A percentile compares a stretch with the other conserved stretches of the same genome.
Evolutionary conservation across 331 rosid species (phyloP).

Genomic region (Erythrophleum ivorense): DNA sequence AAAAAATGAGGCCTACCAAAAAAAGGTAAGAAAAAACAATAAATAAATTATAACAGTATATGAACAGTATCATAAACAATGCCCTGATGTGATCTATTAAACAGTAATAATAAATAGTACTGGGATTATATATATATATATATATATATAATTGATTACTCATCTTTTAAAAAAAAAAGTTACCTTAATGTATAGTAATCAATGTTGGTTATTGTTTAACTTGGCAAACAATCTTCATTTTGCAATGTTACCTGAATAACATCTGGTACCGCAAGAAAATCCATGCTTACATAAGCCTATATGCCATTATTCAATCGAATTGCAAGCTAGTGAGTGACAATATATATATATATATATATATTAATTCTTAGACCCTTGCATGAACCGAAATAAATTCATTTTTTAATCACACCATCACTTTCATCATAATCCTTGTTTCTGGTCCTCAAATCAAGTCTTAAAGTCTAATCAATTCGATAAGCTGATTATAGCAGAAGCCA

Average conservation of each 20-base stretch:
- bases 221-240: neutral
- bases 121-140: no score
- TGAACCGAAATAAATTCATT: neutral
- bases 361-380: neutral
- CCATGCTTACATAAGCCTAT: neutral
- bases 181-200: neutral
- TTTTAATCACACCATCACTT: neutral
- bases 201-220: neutral
- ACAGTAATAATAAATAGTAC: no score
- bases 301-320: conserved; percentile 23
- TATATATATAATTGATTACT: no score
- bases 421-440: no score
- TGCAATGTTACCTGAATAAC: conserved; percentile 20
- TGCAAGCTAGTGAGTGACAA: neutral
- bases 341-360: no score
- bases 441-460: neutral
- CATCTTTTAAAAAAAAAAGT: no score
- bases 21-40: no score
- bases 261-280: conserved; percentile 43
- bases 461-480: neutral
- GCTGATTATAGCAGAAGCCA: neutral
- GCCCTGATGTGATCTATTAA: no score
- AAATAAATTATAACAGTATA: no score
- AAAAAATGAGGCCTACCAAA: no score
- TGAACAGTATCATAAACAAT: no score